A percentile compares a stretch with the other conserved stretches of the same genome.
These are phyloP conservation scores for Diaporthe citrichinensis DNA, from an alignment of 2,329 filamentous ascomycete genomes.

Conservation along the genomic window DNA sequence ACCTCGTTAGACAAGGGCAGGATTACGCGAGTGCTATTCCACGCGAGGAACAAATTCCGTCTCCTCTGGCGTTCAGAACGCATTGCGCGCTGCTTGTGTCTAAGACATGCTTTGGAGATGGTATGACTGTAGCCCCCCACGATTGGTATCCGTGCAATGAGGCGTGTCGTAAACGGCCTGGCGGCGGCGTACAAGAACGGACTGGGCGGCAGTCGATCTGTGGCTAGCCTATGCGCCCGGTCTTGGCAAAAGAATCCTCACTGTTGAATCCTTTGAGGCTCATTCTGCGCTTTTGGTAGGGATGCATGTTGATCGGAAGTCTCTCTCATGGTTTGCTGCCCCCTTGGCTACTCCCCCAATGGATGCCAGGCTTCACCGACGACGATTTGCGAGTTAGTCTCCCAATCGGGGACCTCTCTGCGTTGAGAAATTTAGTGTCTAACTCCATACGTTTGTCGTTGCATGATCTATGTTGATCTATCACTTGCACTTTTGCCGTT, in stretches of 20 bases:
- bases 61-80: not conserved
- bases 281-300: not conserved
- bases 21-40: not conserved
- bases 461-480: not conserved
- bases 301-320: not conserved
- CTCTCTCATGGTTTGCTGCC: not conserved
- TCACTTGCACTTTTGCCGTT: not conserved
- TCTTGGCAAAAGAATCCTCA: not conserved
- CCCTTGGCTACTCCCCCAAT: not conserved
- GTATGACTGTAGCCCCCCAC: not conserved
- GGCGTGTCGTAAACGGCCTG: not conserved
- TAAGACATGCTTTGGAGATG: not conserved
- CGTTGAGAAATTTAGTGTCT: not conserved
- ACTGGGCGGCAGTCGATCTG: not conserved
- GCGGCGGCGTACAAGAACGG: not conserved
- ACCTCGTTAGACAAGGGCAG: not conserved
- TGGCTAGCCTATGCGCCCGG: not conserved
- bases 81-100: not conserved
- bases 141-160: not conserved
- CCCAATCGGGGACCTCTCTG: not conserved
- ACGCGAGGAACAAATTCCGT: conserved; percentile 6
- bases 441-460: not conserved
- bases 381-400: not conserved
- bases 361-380: not conserved
- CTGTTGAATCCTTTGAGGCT: too few species aligned